phyloP scores from a whole-genome alignment of 768 basidiomycete genomes.

The Pisolithus orientalis region DNA sequence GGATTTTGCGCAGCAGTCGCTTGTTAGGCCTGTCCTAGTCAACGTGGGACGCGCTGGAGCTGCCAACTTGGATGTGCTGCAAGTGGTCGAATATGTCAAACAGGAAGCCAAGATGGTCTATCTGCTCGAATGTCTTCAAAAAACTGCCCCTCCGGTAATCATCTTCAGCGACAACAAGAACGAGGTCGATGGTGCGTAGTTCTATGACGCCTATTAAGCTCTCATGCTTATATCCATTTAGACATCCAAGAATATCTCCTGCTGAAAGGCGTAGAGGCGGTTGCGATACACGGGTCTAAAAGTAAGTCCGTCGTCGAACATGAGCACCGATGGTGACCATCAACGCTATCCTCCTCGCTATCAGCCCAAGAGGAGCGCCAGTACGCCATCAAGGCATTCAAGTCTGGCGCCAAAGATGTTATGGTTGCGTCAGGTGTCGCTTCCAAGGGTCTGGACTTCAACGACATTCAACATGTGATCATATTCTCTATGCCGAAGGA shows the following conservation, averaged over 20 bases:
- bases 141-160: constrained; percentile 96
- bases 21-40: constrained; percentile 91
- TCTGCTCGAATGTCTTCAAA: constrained; percentile 93
- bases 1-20: constrained; percentile 94
- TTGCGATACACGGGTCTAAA: constrained; percentile 97
- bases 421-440: constrained; percentile 99
- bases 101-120: constrained; percentile 99
- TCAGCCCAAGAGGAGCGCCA: constrained; percentile 97
- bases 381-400: constrained; percentile 98
- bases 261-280: constrained; percentile 95
- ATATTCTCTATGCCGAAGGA: constrained; percentile 99
- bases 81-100: constrained; percentile 98
- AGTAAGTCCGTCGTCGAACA: constrained; percentile 40
- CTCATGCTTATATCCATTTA: constrained; percentile 22
- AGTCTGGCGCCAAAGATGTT: constrained; percentile 94
- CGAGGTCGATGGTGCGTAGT: constrained; percentile 87
- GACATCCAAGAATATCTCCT: constrained; percentile 98
- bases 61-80: constrained; percentile 92
- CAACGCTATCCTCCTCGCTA: background rate
- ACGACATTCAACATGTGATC: constrained; percentile 98
- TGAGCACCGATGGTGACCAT: background rate
- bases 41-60: constrained; percentile 98
- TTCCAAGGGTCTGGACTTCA: constrained; percentile 97
- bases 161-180: constrained; percentile 99
- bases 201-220: background rate